Evolutionary conservation across 2,329 filamentous ascomycete species (phyloP), one percentile per base, ranked within the genome.

Genomic region (Pseudogymnoascus sp.): DNA sequence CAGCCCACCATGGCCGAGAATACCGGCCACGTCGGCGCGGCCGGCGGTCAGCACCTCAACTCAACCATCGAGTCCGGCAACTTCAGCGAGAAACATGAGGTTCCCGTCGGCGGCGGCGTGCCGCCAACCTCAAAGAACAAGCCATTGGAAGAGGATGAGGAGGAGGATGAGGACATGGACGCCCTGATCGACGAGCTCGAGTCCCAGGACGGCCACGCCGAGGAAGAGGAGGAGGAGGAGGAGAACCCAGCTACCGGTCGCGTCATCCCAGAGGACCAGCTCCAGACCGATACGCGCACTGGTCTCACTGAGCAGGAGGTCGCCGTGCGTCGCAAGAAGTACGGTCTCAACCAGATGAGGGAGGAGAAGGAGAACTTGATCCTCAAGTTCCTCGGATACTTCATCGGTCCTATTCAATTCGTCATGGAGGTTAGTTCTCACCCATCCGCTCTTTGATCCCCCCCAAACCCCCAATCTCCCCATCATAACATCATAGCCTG

Each of bases 351-450:
- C 75, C 86, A 91, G 75, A 91, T 96, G 89, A 92, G 90, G 78
- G 90, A 96, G 78, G 89, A 93, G 80, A 92, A 91, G 78, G 88
- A 92, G 77, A 96, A 93, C 73, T 72, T 92, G 64, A 77, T 93
- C 66, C 82, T 95, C 72, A 95, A 96, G 81, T 96, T 96, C 77
- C 72, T 86, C 21, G 81, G 83, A 71, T 95, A 90, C 80, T 96
- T 96, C 76, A 80, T 95, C 63, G 92, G 92, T 69, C 92, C 92
- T 23, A 93, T 96, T 69, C 91, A 96, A 75, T 93, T 93, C 77
- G 91, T 96, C 74, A 96, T 96, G 91, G 90, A 93, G 86, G 88
- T 88, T 75, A 73, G 84, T 76, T 36, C 51, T 60, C 39, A 60
- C 54, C 23, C 23, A 45, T 62, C 47, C 37, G 16, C 40, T 31